These are phyloP conservation scores for Pleurotus citrinopileatus DNA, from an alignment of 768 basidiomycete genomes.

Conservation along the genomic window DNA sequence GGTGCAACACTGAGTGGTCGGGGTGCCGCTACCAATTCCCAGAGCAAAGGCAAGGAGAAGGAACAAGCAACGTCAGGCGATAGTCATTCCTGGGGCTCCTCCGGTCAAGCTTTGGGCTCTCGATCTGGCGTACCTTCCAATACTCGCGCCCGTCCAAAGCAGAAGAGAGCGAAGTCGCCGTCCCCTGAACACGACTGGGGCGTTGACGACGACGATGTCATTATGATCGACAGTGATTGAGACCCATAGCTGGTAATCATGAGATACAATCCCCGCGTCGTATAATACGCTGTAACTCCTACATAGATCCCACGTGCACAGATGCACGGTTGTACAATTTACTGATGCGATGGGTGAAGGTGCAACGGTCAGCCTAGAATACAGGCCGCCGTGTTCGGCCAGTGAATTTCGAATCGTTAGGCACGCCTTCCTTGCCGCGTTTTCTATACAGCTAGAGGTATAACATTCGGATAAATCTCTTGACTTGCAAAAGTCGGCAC, in stretches of 20 bases:
- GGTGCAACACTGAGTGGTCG: slow-evolving; percentile 69
- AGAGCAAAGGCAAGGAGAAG: slow-evolving; percentile 52
- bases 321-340: background rate
- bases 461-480: slow-evolving; percentile 2
- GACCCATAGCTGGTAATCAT: slow-evolving; percentile 1
- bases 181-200: slow-evolving; percentile 68
- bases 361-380: slow-evolving; percentile 53
- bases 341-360: slow-evolving; percentile 13
- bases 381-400: slow-evolving; percentile 81
- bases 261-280: slow-evolving; percentile 11
- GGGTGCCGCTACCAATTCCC: slow-evolving; percentile 23
- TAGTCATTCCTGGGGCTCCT: slow-evolving; percentile 38
- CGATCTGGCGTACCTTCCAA: slow-evolving; percentile 25
- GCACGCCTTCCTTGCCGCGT: slow-evolving; percentile 83
- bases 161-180: slow-evolving; percentile 52
- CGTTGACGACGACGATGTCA: slow-evolving; percentile 81
- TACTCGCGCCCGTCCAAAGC: slow-evolving; percentile 22
- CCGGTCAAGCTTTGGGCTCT: slow-evolving; percentile 51
- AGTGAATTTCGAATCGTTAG: slow-evolving; percentile 84
- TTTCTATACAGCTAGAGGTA: slow-evolving; percentile 67
- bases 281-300: slow-evolving; percentile 5
- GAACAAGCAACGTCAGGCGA: slow-evolving; percentile 35
- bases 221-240: slow-evolving; percentile 83
- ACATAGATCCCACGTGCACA: slow-evolving; percentile 8
- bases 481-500: slow-evolving; percentile 15